phyloP scores from a whole-genome alignment of 2,329 filamentous ascomycete genomes.

The Nemania sp. region DNA sequence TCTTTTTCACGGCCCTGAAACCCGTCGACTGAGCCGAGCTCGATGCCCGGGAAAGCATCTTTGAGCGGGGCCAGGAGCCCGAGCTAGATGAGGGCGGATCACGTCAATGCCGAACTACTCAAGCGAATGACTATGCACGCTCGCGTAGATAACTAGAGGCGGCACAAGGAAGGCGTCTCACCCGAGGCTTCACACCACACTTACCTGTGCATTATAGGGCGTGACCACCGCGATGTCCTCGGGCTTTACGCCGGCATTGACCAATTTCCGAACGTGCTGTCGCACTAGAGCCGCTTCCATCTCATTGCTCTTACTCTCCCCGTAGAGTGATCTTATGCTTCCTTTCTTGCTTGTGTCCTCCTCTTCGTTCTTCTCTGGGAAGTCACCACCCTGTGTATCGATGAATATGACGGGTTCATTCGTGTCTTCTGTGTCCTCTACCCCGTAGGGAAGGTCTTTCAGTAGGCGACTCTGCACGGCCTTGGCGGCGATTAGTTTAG shows the following conservation, averaged over 20 bases:
- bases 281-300: constrained; percentile 87
- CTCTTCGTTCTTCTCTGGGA: constrained; percentile 84
- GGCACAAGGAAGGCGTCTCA: neutral
- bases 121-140: neutral
- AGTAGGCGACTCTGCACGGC: constrained; percentile 80
- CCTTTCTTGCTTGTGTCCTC: constrained; percentile 61
- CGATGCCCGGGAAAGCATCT: constrained; percentile 83
- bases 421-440: constrained; percentile 86
- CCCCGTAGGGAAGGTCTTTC: constrained; percentile 80
- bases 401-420: constrained; percentile 90
- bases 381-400: constrained; percentile 95
- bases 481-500: constrained; percentile 83
- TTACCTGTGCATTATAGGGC: constrained; percentile 92
- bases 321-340: constrained; percentile 60
- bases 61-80: constrained; percentile 84
- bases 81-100: constrained; percentile 62
- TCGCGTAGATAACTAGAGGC: neutral
- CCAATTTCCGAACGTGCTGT: constrained; percentile 79
- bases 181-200: constrained; percentile 9
- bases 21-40: constrained; percentile 96
- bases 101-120: constrained; percentile 22
- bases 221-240: constrained; percentile 94
- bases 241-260: constrained; percentile 81
- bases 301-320: constrained; percentile 75
- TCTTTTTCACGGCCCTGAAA: constrained; percentile 99